Evolutionary conservation across 1,139 yeast genomes (phyloP), one percentile per base, ranked within the genome.

Genomic region (Casaregolazyma suthepensis): DNA sequence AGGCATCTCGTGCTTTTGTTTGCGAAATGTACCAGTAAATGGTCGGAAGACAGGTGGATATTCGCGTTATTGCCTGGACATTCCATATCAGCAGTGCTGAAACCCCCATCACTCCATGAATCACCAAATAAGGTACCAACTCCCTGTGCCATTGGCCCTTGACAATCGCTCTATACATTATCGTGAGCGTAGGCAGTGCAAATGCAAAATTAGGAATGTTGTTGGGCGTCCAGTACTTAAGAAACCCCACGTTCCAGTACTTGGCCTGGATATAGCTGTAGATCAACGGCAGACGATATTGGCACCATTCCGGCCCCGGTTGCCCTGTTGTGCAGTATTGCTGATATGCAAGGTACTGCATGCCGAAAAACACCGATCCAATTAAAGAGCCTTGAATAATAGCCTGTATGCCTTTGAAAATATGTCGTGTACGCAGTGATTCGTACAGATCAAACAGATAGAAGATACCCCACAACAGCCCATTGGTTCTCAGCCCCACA

Each of bases 181-280:
- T 55, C 42, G 66, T 56, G 54, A 66, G 65, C 12, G 83, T 80
- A 1, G 98, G 99, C 0, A 78, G 57, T 0, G 89, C 94, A 62
- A 93, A 75, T n/a, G 83, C 40, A 64, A 93, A 91, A 66, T 91
- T 87, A 10, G 97, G 96, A 13, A 88, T 69, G 63, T 93, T 91
- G 62, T 81, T 82, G 0, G 75, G 60, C 0, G 94, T 84, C 94
- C 96, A 93, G 68, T 93, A 93, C 48, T 71, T 74, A 51, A 93
- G 69, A 54, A 91, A 81, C 0, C 99, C 99, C 48, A 76, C 78
- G 61, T 82, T 79, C 99, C 99, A 93, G 68, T 93, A 91, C 59
- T 82, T 76, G 1, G 71, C 57, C 68, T 93, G 99, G 6, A 95
- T 87, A 66, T 76, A 88, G n/a, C 79, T 70, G 63, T 85, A 84